These are phyloP conservation scores for Cucumis variabilis DNA, from an alignment of 331 rosid species.

Conservation along the genomic window DNA sequence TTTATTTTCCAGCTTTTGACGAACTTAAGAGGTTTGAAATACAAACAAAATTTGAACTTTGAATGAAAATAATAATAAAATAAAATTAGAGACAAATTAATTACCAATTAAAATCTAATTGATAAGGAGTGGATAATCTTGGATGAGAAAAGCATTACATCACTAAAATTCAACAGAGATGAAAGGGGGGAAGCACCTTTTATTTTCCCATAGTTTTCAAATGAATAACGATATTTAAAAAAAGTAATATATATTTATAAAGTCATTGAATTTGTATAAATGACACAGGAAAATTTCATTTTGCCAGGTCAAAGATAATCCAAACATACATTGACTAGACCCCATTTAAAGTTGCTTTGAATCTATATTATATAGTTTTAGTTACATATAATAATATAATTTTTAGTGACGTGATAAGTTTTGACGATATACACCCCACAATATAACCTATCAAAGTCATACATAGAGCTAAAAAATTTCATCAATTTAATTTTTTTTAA, in stretches of 20 bases:
- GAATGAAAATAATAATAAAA: not conserved
- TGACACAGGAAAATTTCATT: not conserved
- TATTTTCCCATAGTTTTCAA: not conserved
- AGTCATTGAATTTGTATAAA: not conserved
- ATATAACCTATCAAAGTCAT: not conserved
- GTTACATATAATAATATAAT: not conserved
- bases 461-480: not conserved
- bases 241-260: not conserved
- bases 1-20: not conserved
- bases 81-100: not conserved
- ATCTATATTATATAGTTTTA: not conserved
- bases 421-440: not conserved
- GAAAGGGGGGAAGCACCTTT: not conserved
- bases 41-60: not conserved
- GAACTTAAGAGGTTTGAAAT: not conserved
- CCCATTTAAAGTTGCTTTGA: not conserved
- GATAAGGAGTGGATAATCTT: not conserved
- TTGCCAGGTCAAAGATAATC: conserved; percentile 19
- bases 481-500: conserved; percentile 14
- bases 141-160: not conserved
- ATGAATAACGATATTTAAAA: not conserved
- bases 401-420: conserved; percentile 9
- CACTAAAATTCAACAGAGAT: not conserved
- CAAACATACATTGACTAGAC: conserved; percentile 1
- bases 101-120: not conserved